Conservation (phyloP, 2,329 filamentous ascomycete species). For the Hirsutella thompsonii region DNA sequence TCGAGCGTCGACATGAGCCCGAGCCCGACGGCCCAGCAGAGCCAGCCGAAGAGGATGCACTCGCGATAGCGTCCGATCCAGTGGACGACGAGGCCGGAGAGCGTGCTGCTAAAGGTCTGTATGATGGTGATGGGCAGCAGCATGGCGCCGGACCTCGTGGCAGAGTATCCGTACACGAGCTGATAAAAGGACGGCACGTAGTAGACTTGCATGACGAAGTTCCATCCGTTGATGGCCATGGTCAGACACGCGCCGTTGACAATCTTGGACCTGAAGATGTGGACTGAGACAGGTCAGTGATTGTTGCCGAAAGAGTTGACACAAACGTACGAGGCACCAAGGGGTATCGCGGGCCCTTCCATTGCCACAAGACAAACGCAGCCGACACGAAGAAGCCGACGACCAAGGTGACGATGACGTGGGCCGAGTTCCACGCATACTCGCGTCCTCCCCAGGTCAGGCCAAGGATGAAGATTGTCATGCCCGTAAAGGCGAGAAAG, state of each 20-base stretch:
- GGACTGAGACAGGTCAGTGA: slow-evolving; percentile 16
- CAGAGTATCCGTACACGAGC: slow-evolving; percentile 28
- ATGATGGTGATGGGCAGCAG: slow-evolving; percentile 29
- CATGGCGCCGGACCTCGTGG: slow-evolving; percentile 27
- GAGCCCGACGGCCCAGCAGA: slow-evolving; percentile 36
- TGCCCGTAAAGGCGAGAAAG: slow-evolving; percentile 29
- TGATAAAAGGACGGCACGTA: slow-evolving; percentile 34
- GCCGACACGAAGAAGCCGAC: slow-evolving; percentile 33
- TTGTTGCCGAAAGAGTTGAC: not conserved
- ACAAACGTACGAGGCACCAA: slow-evolving; percentile 27
- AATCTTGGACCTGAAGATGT: slow-evolving; percentile 39
- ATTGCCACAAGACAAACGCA: slow-evolving; percentile 39
- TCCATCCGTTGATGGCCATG: slow-evolving; percentile 47
- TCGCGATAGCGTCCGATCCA: slow-evolving; percentile 39
- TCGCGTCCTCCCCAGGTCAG: slow-evolving; percentile 48
- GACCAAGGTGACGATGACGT: slow-evolving; percentile 40
- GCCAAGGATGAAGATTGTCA: slow-evolving; percentile 32
- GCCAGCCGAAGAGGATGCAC: slow-evolving; percentile 39
- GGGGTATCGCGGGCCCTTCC: slow-evolving; percentile 32
- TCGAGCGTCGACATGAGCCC: slow-evolving; percentile 39
- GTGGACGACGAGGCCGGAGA: slow-evolving; percentile 38
- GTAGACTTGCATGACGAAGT: slow-evolving; percentile 42
- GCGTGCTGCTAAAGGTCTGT: slow-evolving; percentile 31
- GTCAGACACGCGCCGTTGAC: slow-evolving; percentile 42
- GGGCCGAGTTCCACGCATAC: slow-evolving; percentile 40